Base-by-base conservation (phyloP, 139 green algal species). In the Chlamydomonas asymmetrica region DNA sequence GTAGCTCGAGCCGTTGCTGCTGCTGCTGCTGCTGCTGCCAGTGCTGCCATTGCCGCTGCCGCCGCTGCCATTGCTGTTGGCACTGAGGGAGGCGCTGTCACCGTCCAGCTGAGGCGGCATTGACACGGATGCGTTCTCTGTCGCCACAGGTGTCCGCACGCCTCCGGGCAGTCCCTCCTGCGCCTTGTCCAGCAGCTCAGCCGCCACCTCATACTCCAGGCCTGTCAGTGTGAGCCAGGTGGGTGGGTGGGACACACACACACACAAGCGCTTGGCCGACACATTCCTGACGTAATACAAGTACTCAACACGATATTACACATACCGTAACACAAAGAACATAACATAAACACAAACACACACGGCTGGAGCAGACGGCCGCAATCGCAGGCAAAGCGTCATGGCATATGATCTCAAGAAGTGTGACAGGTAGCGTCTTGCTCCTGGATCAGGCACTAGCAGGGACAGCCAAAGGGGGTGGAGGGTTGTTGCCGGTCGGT, bases 161-260 rank as follows among this genome's bases (percentile, higher is more conserved):
- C n/a, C n/a, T n/a, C n/a, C n/a, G n/a, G n/a, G n/a, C 20, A 73
- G 41, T 39, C 59, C 34, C 10, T 16, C 7, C 49, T 81, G 66
- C 7, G 59, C 59, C 61, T 38, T 63, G 2, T 43, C 50, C 38
- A 81, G 45, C 75, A 75, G 64, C n/a, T 81, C 75, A 18, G 32
- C 66, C 25, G 75, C 75, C 32, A 75, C 66, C 0, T 23, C 27
- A 4, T 2, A 7, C 38, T 71, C 64, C 63, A 80, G 49, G 27
- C 74, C 74, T 80, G 74, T 0, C 20, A 22, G 22, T 7, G 35
- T 5, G 32, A 1, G 56, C 3, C 7, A 31, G 31, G 39, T 4
- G 41, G 32, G 16, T 22, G 18, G 9, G 23, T 39, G 60, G 10
- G 40, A 32, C 29, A 35, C 20, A 18, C 56, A 18, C 56, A 39